phyloP scores from a whole-genome alignment of 2,329 filamentous ascomycete genomes.

The Nigrospora osmanthi region DNA sequence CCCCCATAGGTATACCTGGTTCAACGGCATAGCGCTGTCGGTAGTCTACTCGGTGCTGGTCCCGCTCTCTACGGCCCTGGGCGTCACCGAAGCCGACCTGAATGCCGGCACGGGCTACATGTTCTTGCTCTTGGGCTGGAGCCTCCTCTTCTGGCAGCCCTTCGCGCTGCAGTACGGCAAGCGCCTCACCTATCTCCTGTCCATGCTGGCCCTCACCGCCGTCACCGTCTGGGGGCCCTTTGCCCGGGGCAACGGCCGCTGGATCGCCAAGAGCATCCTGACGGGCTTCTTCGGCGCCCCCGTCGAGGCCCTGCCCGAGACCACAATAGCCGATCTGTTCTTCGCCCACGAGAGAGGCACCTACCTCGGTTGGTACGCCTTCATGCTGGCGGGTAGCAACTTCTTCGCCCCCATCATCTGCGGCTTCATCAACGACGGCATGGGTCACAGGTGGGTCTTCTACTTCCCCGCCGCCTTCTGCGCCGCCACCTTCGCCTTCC shows the following conservation, averaged over 20 bases:
- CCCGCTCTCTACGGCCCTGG: slow-evolving; percentile 14
- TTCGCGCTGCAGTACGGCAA: slow-evolving; percentile 37
- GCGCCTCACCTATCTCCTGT: slow-evolving; percentile 28
- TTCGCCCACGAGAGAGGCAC: slow-evolving; percentile 33
- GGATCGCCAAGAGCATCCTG: slow-evolving; percentile 36
- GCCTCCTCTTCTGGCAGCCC: slow-evolving; percentile 38
- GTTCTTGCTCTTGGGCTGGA: slow-evolving; percentile 34
- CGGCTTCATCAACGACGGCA: slow-evolving; percentile 33
- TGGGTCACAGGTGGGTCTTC: slow-evolving; percentile 34
- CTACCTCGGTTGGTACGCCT: slow-evolving; percentile 33
- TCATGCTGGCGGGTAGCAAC: slow-evolving; percentile 29
- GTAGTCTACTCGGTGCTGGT: slow-evolving; percentile 21
- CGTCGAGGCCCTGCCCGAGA: slow-evolving; percentile 37
- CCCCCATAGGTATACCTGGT: slow-evolving; percentile 23
- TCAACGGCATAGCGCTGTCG: slow-evolving; percentile 28
- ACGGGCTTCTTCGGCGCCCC: slow-evolving; percentile 35
- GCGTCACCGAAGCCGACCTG: slow-evolving; percentile 15
- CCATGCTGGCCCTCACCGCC: slow-evolving; percentile 22
- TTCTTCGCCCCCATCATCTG: slow-evolving; percentile 36
- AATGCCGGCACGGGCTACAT: slow-evolving; percentile 23
- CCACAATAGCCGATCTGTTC: slow-evolving; percentile 32
- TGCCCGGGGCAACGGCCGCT: slow-evolving; percentile 29
- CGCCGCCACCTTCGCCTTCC: slow-evolving; percentile 23
- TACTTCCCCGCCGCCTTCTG: slow-evolving; percentile 33
- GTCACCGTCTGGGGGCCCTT: slow-evolving; percentile 29